Evolutionary conservation across 1,284 basidiomycete genomes (phyloP).

Genomic region (Phellinidium pouzarii): DNA sequence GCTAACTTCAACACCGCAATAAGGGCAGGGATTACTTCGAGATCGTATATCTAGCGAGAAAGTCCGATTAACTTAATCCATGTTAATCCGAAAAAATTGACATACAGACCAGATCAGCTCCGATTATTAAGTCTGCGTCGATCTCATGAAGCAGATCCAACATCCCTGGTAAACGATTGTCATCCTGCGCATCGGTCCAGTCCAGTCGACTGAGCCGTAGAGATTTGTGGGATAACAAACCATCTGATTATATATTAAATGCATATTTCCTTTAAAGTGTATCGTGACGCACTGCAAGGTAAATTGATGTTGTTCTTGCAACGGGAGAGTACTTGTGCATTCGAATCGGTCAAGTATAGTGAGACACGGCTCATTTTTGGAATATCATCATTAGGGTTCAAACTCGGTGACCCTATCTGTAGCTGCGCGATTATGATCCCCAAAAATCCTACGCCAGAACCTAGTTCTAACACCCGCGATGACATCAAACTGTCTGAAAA

Average conservation of each 20-base stretch:
- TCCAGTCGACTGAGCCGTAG: slow-evolving; percentile 45
- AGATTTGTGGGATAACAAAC: slow-evolving; percentile 40
- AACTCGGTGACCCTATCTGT: slow-evolving; percentile 30
- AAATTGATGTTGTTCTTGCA: slow-evolving; percentile 53
- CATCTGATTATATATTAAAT: slow-evolving; percentile 34
- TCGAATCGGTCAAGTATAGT: slow-evolving; percentile 59
- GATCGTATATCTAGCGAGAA: slow-evolving; percentile 57
- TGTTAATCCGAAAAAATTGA: slow-evolving; percentile 10
- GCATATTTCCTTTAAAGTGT: not conserved
- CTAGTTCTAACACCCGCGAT: slow-evolving; percentile 58
- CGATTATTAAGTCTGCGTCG: slow-evolving; percentile 51
- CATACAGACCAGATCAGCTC: slow-evolving; percentile 58
- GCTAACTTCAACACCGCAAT: slow-evolving; percentile 44
- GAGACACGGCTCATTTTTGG: slow-evolving; percentile 20
- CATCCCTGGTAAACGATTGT: slow-evolving; percentile 23
- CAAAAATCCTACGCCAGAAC: slow-evolving; percentile 67
- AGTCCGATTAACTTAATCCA: no score
- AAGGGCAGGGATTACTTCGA: slow-evolving; percentile 51
- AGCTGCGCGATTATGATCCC: slow-evolving; percentile 54
- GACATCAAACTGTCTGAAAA: slow-evolving; percentile 42
- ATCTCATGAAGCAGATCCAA: slow-evolving; percentile 35
- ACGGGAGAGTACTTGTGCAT: slow-evolving; percentile 54
- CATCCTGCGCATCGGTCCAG: slow-evolving; percentile 54
- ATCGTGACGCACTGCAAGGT: slow-evolving; percentile 52
- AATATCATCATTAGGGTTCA: not conserved